Evolutionary conservation across 2,329 filamentous ascomycete genomes (phyloP).

Genomic region (Xylariomycetidae sp.): DNA sequence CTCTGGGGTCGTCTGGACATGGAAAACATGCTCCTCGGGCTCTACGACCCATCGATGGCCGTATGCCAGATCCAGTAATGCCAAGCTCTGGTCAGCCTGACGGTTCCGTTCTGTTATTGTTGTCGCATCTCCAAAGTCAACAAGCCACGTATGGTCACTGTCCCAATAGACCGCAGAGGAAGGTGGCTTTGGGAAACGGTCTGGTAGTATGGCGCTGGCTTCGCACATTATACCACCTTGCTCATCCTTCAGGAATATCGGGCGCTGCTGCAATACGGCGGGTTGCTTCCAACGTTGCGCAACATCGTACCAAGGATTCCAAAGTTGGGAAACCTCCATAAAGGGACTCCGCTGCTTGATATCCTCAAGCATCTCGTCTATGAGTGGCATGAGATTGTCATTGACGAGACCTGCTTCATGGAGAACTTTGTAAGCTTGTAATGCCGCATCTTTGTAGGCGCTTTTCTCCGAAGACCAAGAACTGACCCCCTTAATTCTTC

Average conservation of each 20-base stretch:
- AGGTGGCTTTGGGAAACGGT: slow-evolving; percentile 30
- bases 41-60: slow-evolving; percentile 38
- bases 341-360: slow-evolving; percentile 32
- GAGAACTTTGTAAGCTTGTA: slow-evolving; percentile 68
- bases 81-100: slow-evolving; percentile 36
- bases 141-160: slow-evolving; percentile 27
- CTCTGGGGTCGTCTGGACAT: slow-evolving; percentile 25
- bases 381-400: slow-evolving; percentile 66
- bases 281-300: slow-evolving; percentile 36
- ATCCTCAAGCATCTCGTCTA: slow-evolving; percentile 31
- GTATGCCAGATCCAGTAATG: slow-evolving; percentile 42
- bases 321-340: slow-evolving; percentile 29
- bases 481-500: slow-evolving; percentile 42
- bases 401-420: slow-evolving; percentile 68
- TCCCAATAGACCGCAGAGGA: slow-evolving; percentile 36
- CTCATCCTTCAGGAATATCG: slow-evolving; percentile 30
- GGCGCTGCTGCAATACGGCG: slow-evolving; percentile 25
- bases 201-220: slow-evolving; percentile 40
- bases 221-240: slow-evolving; percentile 26
- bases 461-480: slow-evolving; percentile 66
- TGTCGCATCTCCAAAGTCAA: slow-evolving; percentile 24
- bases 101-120: slow-evolving; percentile 3
- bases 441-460: slow-evolving; percentile 75
- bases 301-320: slow-evolving; percentile 42
- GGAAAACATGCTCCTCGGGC: slow-evolving; percentile 37